A percentile compares a stretch with the other conserved stretches of the same genome.
These are phyloP conservation scores for Sporothrix pseudoabietina DNA, from an alignment of 2,329 filamentous ascomycete genomes.

Conservation along the genomic window DNA sequence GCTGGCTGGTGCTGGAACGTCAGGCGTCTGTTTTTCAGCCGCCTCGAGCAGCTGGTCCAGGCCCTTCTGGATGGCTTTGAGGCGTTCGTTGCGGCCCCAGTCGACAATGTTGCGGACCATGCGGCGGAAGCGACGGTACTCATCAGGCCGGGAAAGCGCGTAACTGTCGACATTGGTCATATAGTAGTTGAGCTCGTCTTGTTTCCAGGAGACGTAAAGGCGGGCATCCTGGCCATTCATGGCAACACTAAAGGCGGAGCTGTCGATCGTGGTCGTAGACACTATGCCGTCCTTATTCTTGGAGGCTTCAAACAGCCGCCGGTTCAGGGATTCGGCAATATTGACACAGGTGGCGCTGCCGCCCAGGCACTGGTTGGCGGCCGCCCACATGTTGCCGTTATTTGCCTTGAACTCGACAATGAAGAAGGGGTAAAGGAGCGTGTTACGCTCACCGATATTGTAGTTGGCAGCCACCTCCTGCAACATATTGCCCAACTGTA, in stretches of 20 bases:
- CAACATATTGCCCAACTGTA: not conserved
- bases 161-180: not conserved
- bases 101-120: conserved; percentile 19
- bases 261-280: not conserved
- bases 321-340: not conserved
- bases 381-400: not conserved
- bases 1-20: not conserved
- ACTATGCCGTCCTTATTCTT: not conserved
- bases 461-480: not conserved
- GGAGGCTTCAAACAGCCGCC: not conserved
- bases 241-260: conserved; percentile 8
- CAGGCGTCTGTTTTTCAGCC: not conserved
- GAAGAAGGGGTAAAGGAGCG: conserved; percentile 34
- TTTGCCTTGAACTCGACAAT: conserved; percentile 20
- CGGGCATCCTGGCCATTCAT: conserved; percentile 3
- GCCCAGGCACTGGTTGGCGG: conserved; percentile 22
- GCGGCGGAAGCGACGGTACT: conserved; percentile 2
- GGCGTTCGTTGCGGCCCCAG: conserved; percentile 20
- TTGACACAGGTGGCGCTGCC: conserved; percentile 14
- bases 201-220: conserved; percentile 11
- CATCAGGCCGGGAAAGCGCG: not conserved
- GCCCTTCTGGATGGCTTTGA: not conserved
- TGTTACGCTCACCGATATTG: not conserved
- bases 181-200: not conserved
- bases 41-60: conserved; percentile 15